Base-by-base conservation (phyloP, 2,329 filamentous ascomycete genomes). In the Fusarium sp. region DNA sequence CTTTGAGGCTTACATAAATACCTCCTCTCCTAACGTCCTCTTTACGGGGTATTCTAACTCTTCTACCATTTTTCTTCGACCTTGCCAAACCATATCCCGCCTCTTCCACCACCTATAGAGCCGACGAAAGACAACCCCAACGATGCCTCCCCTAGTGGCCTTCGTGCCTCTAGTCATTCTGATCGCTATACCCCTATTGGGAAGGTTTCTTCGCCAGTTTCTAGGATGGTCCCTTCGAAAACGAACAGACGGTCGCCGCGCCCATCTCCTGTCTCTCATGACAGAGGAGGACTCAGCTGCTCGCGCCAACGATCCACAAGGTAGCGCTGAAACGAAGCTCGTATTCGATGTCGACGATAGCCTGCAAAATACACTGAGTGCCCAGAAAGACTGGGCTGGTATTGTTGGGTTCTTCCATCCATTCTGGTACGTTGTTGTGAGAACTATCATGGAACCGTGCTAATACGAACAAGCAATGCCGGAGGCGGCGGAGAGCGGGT, bases 371-470 rank as follows among this genome's bases (percentile, higher is more conserved):
- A 72, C 56, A 18, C 54, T 75, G 58, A 80, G 78, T 13, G 83
- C 86, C 3, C 71, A 75, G 62, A 83, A 86, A 71, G 86, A 91
- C 47, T 98, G 93, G 92, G 85, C 90, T 66, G 94, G 94, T 32
- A 89, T 98, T 55, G 89, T 98, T 68, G 96, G 93, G 48, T 98
- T 99, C 86, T 97, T 99, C 78, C 96, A 99, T 80, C 96, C 96
- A 2, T 99, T 98, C 80, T 98, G 96, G 93, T 95, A 84, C 69
- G 86, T 77, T 49, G 25, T 55, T 47, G 11, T 32, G 27, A 30
- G 61, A n/a, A 27, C 55, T 32, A 40, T 32, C 45, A 21, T 34
- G 41, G 51, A 14, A 37, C 30, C 42, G 32, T n/a, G 51, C 71
- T 72, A 48, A 74, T 49, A 27, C 40, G 18, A 32, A 25, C 21